These are phyloP conservation scores for Arachnomyces sp. DNA, from an alignment of 2,329 filamentous ascomycete genomes.

Conservation along the genomic window DNA sequence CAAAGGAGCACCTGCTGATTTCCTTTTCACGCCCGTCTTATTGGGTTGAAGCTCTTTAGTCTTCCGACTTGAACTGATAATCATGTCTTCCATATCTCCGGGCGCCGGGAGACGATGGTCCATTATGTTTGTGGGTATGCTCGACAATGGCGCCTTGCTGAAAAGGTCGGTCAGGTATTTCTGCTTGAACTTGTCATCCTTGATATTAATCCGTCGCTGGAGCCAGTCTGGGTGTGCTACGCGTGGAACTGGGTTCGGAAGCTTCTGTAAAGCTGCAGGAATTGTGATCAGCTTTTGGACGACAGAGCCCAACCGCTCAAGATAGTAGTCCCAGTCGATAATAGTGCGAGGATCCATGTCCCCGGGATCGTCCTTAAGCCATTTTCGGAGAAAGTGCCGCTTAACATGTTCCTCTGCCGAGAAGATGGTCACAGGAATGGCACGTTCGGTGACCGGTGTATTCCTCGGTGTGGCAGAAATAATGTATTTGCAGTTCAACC, in stretches of 20 bases:
- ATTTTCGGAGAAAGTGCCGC: slow-evolving; percentile 82
- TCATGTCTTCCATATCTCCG: slow-evolving; percentile 66
- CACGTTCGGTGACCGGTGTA: slow-evolving; percentile 88
- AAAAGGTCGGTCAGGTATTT: slow-evolving; percentile 97
- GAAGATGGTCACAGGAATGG: slow-evolving; percentile 92
- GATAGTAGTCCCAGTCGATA: slow-evolving; percentile 95
- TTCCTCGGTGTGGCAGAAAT: slow-evolving; percentile 81
- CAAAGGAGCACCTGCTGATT: slow-evolving; percentile 57
- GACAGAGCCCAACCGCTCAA: slow-evolving; percentile 89
- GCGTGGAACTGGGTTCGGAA: slow-evolving; percentile 86
- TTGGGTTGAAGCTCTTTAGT: slow-evolving; percentile 53
- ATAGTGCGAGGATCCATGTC: slow-evolving; percentile 85
- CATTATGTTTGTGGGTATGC: slow-evolving; percentile 52
- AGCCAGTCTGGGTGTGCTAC: slow-evolving; percentile 96
- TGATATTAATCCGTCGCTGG: slow-evolving; percentile 82
- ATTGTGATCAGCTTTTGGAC: slow-evolving; percentile 99
- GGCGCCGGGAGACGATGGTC: slow-evolving; percentile 47
- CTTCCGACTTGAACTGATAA: slow-evolving; percentile 60
- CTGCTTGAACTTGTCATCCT: slow-evolving; percentile 96
- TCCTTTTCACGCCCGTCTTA: slow-evolving; percentile 56
- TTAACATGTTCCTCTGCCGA: slow-evolving; percentile 86
- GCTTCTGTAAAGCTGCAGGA: slow-evolving; percentile 87
- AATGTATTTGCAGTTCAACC: slow-evolving; percentile 98
- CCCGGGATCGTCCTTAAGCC: slow-evolving; percentile 84
- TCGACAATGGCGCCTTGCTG: slow-evolving; percentile 55